Conservation (phyloP, 306 rosid species). For the Quercus variabilis region DNA sequence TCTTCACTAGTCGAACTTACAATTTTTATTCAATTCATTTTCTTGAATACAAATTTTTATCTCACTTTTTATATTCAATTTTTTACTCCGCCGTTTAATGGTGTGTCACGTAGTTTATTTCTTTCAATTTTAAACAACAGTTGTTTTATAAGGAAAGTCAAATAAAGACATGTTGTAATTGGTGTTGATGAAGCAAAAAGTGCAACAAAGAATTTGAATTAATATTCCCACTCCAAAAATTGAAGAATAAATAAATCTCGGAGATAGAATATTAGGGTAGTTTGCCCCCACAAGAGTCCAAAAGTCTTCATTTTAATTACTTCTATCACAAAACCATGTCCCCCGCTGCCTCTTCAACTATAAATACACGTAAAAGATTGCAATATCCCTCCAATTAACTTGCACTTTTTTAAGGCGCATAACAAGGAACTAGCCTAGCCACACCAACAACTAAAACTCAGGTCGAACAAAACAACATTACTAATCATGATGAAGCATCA, state of each 20-base stretch:
- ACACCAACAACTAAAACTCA: background rate
- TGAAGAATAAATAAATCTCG: background rate
- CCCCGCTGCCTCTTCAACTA: background rate
- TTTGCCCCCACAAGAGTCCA: background rate
- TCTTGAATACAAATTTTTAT: too few relatives aligned
- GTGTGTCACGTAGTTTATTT: too few relatives aligned
- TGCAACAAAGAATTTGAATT: too few relatives aligned
- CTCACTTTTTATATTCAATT: too few relatives aligned
- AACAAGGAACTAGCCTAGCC: background rate
- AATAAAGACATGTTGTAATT: too few relatives aligned
- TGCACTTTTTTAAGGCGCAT: background rate
- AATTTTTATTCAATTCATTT: too few relatives aligned
- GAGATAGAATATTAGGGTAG: too few relatives aligned
- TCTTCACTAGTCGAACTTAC: too few relatives aligned
- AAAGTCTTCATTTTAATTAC: background rate
- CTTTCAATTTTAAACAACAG: too few relatives aligned
- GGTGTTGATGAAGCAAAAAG: too few relatives aligned
- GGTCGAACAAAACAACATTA: background rate
- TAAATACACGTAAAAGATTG: background rate
- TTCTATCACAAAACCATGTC: background rate
- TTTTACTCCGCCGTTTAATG: too few relatives aligned
- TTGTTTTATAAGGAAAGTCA: too few relatives aligned
- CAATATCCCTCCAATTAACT: background rate
- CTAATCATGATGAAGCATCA: slow-evolving; percentile 16
- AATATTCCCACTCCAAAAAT: background rate